phyloP scores from a whole-genome alignment of 2,329 filamentous ascomycete genomes.

The Neobulgaria alba region DNA sequence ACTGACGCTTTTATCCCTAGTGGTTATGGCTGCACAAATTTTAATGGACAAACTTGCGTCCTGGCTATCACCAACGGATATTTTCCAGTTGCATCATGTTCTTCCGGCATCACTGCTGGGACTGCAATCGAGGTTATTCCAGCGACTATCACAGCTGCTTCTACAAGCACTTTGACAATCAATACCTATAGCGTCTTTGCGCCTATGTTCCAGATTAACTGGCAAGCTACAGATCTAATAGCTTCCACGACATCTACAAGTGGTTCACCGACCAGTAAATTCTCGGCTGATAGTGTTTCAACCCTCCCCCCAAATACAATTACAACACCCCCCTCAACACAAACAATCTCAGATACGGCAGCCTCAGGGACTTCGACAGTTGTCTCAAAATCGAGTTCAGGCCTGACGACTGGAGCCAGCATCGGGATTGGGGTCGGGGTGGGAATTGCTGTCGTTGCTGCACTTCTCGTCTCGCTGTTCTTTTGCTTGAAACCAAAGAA shows the following conservation, averaged over 20 bases:
- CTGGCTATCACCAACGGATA: background rate
- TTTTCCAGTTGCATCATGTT: background rate
- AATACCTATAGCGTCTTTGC: background rate
- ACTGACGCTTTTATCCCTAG: background rate
- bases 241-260: background rate
- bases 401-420: background rate
- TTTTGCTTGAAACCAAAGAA: slow-evolving; percentile 44
- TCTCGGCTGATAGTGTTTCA: background rate
- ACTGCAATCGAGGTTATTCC: slow-evolving; percentile 1
- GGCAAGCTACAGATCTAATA: slow-evolving; percentile 1
- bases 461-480: background rate
- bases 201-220: slow-evolving; percentile 4
- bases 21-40: slow-evolving; percentile 4
- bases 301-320: background rate
- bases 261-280: background rate
- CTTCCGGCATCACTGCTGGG: background rate
- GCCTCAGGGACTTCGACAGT: no score
- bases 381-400: background rate
- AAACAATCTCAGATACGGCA: no score
- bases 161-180: background rate
- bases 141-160: background rate
- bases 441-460: background rate
- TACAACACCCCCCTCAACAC: background rate
- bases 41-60: slow-evolving; percentile 3
- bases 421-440: background rate